Base-by-base conservation (phyloP, 1,284 basidiomycete genomes). In the Sanghuangporus sanghuang region DNA sequence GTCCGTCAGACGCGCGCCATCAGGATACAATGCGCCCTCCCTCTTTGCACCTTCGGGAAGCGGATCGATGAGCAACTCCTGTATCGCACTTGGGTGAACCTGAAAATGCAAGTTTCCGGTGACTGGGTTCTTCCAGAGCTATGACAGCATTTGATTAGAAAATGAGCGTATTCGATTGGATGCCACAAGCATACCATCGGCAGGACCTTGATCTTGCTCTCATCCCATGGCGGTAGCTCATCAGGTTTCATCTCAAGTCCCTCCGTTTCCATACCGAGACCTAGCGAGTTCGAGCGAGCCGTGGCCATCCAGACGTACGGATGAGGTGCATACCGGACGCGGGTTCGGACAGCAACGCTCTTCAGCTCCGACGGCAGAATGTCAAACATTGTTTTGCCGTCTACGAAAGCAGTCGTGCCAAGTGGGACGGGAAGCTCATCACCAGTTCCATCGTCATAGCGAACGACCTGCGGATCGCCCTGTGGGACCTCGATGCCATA, bases 381-480 rank as follows among this genome's bases (percentile, higher is more conserved):
- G 54, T 94, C 86, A 70, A 96, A 96, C 87, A 95, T 96, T 46
- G 84, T 89, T 76, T 81, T 84, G 4, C 93, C 94, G 2, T 86
- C 85, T 56, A 88, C 83, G 75, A 91, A 96, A 9, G 88, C 92
- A 0, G 95, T 97, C 0, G 92, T 93, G 1, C 93, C 94, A 6
- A 95, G 81, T 2, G 95, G 92, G 0, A 96, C 92, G 7, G 81
- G 71, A 1, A 96, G 77, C 74, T 89, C 88, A 67, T 96, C 93
- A 0, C 88, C 90, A 0, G 92, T 90, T 1, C 92, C 93, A 73
- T 96, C 95, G 71, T 96, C 95, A 73, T 97, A 96, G 56, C 90
- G 77, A 63, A 87, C 84, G 1, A 79, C 80, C 79, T 96, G 94
- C 18, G 67, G 71, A 2, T 77, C 72, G 1, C 93, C 94, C 38